These are phyloP conservation scores for Udeniomyces megalosporus DNA, from an alignment of 768 basidiomycete genomes.

Conservation along the genomic window DNA sequence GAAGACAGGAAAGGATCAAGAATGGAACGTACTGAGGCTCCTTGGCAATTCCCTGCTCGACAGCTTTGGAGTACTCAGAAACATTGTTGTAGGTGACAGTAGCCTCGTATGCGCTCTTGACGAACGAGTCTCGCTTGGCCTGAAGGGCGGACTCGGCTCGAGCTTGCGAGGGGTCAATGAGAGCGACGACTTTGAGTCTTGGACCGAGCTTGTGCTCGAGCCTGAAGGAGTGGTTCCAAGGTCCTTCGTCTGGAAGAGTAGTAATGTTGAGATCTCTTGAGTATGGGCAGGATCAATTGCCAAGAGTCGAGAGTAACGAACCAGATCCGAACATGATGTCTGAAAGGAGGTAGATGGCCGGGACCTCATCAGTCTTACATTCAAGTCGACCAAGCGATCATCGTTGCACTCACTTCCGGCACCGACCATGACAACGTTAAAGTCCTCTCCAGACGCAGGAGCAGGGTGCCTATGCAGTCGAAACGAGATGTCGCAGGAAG, in stretches of 20 bases:
- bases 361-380: not conserved
- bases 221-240: slow-evolving; percentile 34
- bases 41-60: slow-evolving; percentile 32
- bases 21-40: slow-evolving; percentile 37
- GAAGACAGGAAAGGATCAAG: not conserved
- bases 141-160: slow-evolving; percentile 59
- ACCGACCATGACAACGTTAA: slow-evolving; percentile 89
- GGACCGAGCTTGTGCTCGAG: slow-evolving; percentile 69
- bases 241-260: slow-evolving; percentile 4
- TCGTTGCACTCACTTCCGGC: slow-evolving; percentile 38
- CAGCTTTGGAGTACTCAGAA: slow-evolving; percentile 57
- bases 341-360: slow-evolving; percentile 3
- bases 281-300: not conserved
- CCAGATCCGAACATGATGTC: slow-evolving; percentile 93
- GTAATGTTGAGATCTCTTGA: not conserved
- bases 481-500: not conserved
- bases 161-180: slow-evolving; percentile 77
- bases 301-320: slow-evolving; percentile 11
- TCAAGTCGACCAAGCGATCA: too few relatives aligned
- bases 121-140: slow-evolving; percentile 83
- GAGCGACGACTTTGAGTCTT: slow-evolving; percentile 84
- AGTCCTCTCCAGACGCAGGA: slow-evolving; percentile 39
- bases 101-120: slow-evolving; percentile 78
- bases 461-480: slow-evolving; percentile 4
- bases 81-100: slow-evolving; percentile 69